Conservation (phyloP, 768 basidiomycete species). For the Mycena polygramma region DNA sequence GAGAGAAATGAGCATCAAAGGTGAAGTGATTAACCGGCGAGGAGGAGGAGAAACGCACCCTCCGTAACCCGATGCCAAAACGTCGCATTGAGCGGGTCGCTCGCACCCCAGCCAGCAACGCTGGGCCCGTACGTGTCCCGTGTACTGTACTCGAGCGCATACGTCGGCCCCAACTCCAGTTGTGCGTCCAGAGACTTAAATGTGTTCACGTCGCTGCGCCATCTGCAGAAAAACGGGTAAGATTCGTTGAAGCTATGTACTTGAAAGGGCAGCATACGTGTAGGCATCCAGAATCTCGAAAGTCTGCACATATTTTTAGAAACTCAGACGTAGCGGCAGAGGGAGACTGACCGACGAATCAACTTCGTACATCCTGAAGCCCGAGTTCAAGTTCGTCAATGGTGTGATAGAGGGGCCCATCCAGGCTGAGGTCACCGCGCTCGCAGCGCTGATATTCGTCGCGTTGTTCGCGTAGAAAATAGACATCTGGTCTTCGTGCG, state of each 20-base stretch:
- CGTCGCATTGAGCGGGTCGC: constrained; percentile 83
- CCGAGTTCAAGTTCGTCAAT: constrained; percentile 77
- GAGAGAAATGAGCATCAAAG: not conserved
- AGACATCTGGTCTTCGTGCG: constrained; percentile 35
- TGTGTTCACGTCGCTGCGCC: constrained; percentile 71
- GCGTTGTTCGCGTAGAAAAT: constrained; percentile 40
- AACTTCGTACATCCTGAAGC: constrained; percentile 80
- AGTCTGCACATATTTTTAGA: constrained; percentile 56
- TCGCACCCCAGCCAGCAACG: constrained; percentile 68
- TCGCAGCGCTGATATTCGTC: constrained; percentile 64
- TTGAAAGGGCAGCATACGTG: constrained; percentile 48
- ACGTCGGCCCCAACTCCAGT: constrained; percentile 70
- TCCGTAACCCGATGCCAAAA: constrained; percentile 89
- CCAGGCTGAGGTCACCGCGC: constrained; percentile 65
- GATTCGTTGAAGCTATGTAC: too few relatives aligned
- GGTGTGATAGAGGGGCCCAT: constrained; percentile 81
- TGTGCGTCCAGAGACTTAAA: constrained; percentile 73
- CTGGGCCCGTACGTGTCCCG: constrained; percentile 74
- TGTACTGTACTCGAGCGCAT: constrained; percentile 75
- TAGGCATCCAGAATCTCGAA: constrained; percentile 85
- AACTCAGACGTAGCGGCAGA: not conserved
- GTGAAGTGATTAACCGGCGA: not conserved
- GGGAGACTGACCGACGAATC: constrained; percentile 68
- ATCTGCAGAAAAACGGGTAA: constrained; percentile 39
- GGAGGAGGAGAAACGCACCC: not conserved